These are phyloP conservation scores for Alternaria brassicicola DNA, from an alignment of 2,329 filamentous ascomycete species.

Conservation along the genomic window DNA sequence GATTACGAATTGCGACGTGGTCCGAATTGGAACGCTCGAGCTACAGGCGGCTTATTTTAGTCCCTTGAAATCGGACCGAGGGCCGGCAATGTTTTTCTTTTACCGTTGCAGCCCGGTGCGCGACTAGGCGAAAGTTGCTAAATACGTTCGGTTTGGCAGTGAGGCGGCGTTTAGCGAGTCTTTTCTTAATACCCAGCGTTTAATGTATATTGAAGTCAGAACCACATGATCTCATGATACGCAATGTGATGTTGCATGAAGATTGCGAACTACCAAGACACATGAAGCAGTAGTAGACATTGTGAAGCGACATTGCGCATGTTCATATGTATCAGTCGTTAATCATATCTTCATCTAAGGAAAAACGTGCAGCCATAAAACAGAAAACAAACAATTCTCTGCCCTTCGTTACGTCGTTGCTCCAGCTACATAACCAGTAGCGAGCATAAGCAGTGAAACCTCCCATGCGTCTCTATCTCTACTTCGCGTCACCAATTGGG, in stretches of 20 bases:
- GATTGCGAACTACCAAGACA: neutral
- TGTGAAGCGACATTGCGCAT: neutral
- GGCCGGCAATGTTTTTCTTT: neutral
- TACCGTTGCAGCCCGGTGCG: neutral
- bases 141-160: neutral
- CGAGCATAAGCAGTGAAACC: neutral
- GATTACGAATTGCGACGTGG: neutral
- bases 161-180: neutral
- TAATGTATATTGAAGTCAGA: neutral
- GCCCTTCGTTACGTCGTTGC: neutral
- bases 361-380: neutral
- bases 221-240: neutral
- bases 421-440: neutral
- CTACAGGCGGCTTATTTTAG: neutral
- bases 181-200: neutral
- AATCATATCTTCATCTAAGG: neutral
- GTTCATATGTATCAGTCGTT: neutral
- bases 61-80: neutral
- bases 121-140: neutral
- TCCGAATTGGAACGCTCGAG: neutral
- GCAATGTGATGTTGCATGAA: neutral
- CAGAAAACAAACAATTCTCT: neutral
- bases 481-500: neutral
- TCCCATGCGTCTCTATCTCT: neutral
- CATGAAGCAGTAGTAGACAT: neutral